These are phyloP conservation scores for Rutstroemia sydowiana DNA, from an alignment of 2,329 filamentous ascomycete genomes.

Conservation along the genomic window DNA sequence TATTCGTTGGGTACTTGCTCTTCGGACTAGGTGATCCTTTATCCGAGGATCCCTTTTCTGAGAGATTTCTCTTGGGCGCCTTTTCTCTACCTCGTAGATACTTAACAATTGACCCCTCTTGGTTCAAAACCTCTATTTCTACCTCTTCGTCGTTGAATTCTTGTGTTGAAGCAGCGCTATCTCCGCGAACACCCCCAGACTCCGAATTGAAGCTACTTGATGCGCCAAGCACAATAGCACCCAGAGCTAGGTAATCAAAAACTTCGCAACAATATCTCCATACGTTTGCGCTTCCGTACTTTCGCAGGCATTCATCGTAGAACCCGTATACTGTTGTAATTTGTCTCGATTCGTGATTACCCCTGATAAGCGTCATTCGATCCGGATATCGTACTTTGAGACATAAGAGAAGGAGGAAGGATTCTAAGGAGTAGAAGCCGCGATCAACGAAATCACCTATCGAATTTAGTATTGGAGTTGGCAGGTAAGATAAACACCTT, in stretches of 20 bases:
- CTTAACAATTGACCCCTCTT: constrained; percentile 70
- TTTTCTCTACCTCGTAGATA: constrained; percentile 46
- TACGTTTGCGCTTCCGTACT: constrained; percentile 94
- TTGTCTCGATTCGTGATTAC: constrained; percentile 92
- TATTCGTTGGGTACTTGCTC: constrained; percentile 40
- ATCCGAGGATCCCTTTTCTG: constrained; percentile 32
- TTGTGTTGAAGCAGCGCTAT: constrained; percentile 37
- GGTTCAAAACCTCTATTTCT: constrained; percentile 90
- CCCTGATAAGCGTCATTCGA: constrained; percentile 90
- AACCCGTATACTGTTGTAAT: constrained; percentile 98
- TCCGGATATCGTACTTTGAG: constrained; percentile 97
- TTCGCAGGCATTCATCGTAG: constrained; percentile 93
- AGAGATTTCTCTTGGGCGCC: constrained; percentile 26
- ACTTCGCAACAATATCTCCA: constrained; percentile 97
- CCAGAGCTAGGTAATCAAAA: constrained; percentile 97
- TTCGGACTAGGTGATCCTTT: constrained; percentile 18
- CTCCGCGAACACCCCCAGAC: constrained; percentile 33
- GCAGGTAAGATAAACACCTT: not conserved
- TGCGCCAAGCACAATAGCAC: constrained; percentile 92
- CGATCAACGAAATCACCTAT: constrained; percentile 93
- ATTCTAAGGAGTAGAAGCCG: constrained; percentile 96
- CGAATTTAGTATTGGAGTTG: constrained; percentile 12
- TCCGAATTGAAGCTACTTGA: constrained; percentile 51
- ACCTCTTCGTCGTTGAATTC: constrained; percentile 60
- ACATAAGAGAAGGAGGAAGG: constrained; percentile 88